Evolutionary conservation across 768 basidiomycete species (phyloP).

Genomic region (Fomitopsis pulvina): DNA sequence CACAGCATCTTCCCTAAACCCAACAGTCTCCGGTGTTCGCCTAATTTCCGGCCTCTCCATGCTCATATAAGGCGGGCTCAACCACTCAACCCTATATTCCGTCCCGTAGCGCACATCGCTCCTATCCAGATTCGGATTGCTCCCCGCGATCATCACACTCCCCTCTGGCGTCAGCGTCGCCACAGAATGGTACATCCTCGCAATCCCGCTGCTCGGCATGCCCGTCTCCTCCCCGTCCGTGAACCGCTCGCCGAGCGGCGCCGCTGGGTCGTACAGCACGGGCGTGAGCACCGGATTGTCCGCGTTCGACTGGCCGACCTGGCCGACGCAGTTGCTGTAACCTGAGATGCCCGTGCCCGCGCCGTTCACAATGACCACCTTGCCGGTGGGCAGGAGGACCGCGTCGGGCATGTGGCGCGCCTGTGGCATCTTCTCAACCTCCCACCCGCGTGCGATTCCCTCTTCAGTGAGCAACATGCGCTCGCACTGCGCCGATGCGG

Average conservation of each 20-base stretch:
- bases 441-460: constrained; percentile 66
- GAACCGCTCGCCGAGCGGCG: constrained; percentile 51
- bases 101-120: constrained; percentile 70
- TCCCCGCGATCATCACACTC: constrained; percentile 72
- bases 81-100: constrained; percentile 85
- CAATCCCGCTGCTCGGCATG: constrained; percentile 60
- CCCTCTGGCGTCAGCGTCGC: constrained; percentile 72
- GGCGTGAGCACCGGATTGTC: constrained; percentile 64
- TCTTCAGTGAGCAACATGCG: constrained; percentile 58
- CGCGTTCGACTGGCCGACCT: constrained; percentile 73
- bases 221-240: constrained; percentile 38
- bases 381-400: constrained; percentile 74
- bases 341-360: constrained; percentile 69
- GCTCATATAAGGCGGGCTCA: constrained; percentile 77
- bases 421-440: constrained; percentile 67
- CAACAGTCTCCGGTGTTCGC: constrained; percentile 14
- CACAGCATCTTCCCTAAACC: constrained; percentile 32
- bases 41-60: constrained; percentile 48
- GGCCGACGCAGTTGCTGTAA: constrained; percentile 65
- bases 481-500: constrained; percentile 68
- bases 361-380: constrained; percentile 72
- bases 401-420: constrained; percentile 75
- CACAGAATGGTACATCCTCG: constrained; percentile 78
- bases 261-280: constrained; percentile 60
- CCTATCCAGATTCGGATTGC: constrained; percentile 78